Evolutionary conservation across 139 green algal species (phyloP).

Genomic region (Pleodorina starrii): DNA sequence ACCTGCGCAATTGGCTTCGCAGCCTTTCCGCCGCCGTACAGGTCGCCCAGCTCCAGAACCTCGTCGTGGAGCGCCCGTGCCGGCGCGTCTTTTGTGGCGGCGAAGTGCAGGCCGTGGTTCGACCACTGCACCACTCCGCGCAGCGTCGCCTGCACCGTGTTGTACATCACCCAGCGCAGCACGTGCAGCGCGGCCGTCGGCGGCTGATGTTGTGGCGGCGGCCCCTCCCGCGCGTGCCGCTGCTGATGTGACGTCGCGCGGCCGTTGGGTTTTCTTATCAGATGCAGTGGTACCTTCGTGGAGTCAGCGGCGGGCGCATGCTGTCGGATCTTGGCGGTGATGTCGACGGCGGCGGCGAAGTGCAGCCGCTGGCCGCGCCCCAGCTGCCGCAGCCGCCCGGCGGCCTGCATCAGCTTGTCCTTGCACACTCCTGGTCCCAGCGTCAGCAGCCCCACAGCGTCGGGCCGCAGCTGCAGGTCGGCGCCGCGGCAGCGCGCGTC

Average conservation of each 20-base stretch:
- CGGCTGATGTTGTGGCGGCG: not conserved
- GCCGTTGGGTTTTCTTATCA: no score
- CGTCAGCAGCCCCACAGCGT: no score
- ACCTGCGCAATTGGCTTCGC: not conserved
- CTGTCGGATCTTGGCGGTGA: not conserved
- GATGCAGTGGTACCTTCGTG: no score
- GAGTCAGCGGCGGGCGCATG: no score
- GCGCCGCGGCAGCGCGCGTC: no score
- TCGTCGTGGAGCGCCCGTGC: conserved; percentile 54
- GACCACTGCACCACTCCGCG: conserved; percentile 46
- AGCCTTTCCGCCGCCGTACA: conserved; percentile 43
- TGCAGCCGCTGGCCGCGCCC: conserved; percentile 57
- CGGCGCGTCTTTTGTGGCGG: conserved; percentile 19
- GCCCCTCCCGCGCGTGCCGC: no score
- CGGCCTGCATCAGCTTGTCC: conserved; percentile 68
- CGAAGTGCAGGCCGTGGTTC: conserved; percentile 62
- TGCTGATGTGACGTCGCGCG: no score
- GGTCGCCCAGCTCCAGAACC: conserved; percentile 33
- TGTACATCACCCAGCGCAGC: conserved; percentile 59
- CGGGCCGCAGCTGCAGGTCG: no score
- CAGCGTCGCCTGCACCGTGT: conserved; percentile 62
- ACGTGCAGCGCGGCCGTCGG: conserved; percentile 22
- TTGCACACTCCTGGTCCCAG: conserved; percentile 62
- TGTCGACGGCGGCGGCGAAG: conserved; percentile 33
- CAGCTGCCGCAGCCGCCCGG: conserved; percentile 58